phyloP scores from a whole-genome alignment of 139 green algal species.

The Chlorella sp. region DNA sequence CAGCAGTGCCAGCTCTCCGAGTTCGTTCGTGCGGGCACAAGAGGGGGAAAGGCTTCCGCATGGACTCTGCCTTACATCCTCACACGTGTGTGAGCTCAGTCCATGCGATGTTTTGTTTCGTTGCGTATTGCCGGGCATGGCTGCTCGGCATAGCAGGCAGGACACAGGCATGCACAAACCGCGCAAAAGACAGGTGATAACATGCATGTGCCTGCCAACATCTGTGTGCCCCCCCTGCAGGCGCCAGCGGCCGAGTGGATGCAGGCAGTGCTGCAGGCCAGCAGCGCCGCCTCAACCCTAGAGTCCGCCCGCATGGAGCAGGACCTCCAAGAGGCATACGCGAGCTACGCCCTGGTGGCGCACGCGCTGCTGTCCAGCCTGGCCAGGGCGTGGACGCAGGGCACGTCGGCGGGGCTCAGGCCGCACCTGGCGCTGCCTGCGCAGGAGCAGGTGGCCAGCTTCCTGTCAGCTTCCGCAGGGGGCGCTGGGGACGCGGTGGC shows the following conservation, averaged over 20 bases:
- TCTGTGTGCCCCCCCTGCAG: neutral
- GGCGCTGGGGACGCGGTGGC: too few relatives aligned
- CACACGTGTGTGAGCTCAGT: neutral
- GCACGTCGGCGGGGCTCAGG: neutral
- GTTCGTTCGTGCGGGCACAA: neutral
- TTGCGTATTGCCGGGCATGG: neutral
- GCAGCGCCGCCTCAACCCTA: neutral
- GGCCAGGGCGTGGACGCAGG: constrained; percentile 14
- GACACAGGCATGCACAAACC: too few relatives aligned
- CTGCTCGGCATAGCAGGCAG: too few relatives aligned
- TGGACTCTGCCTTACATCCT: neutral
- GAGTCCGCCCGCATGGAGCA: neutral
- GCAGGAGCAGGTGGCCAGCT: neutral
- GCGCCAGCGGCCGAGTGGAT: constrained; percentile 25
- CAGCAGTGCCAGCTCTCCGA: neutral
- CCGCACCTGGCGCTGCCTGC: neutral
- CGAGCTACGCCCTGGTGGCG: constrained; percentile 12
- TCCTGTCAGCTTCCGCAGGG: too few relatives aligned
- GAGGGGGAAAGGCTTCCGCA: neutral
- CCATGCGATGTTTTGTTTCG: neutral
- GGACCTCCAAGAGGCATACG: constrained; percentile 14
- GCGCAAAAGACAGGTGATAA: too few relatives aligned
- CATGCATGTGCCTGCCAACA: neutral
- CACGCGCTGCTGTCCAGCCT: constrained; percentile 21
- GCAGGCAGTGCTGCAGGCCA: constrained; percentile 17